These are phyloP conservation scores for Mycena maculata DNA, from an alignment of 768 basidiomycete genomes.

Conservation along the genomic window DNA sequence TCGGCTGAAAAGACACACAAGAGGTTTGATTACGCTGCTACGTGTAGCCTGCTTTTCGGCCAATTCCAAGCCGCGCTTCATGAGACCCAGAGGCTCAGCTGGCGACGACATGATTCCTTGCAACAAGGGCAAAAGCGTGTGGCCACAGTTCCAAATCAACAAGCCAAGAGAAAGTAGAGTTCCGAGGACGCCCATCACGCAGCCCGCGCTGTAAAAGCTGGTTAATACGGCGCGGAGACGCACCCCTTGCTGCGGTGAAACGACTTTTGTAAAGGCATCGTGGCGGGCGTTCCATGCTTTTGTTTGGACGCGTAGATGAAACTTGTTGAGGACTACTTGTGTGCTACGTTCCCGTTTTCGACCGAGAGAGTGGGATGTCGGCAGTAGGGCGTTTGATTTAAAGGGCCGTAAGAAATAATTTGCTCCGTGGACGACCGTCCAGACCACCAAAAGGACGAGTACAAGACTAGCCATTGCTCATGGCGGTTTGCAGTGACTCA, in stretches of 20 bases:
- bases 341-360: slow-evolving; percentile 30
- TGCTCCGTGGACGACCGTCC: slow-evolving; percentile 24
- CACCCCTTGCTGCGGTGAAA: slow-evolving; percentile 47
- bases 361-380: neutral
- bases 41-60: slow-evolving; percentile 12
- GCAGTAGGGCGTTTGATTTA: slow-evolving; percentile 6
- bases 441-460: slow-evolving; percentile 20
- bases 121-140: slow-evolving; percentile 21
- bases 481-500: neutral
- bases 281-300: slow-evolving; percentile 62
- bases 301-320: slow-evolving; percentile 60
- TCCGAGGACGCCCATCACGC: slow-evolving; percentile 49
- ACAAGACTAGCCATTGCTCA: slow-evolving; percentile 3
- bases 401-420: slow-evolving; percentile 15
- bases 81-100: slow-evolving; percentile 12
- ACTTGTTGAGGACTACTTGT: slow-evolving; percentile 38
- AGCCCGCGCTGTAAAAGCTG: slow-evolving; percentile 64
- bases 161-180: slow-evolving; percentile 33
- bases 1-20: slow-evolving; percentile 42
- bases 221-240: slow-evolving; percentile 43
- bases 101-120: slow-evolving; percentile 21
- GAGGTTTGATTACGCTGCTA: slow-evolving; percentile 41
- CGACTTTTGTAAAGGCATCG: slow-evolving; percentile 51
- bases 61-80: slow-evolving; percentile 33
- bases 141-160: slow-evolving; percentile 50